A percentile compares a stretch with the other conserved stretches of the same genome.
Evolutionary conservation across 192 early-diverging fungal genomes (phyloP).

Genomic region (Coemansia guatemalensis): DNA sequence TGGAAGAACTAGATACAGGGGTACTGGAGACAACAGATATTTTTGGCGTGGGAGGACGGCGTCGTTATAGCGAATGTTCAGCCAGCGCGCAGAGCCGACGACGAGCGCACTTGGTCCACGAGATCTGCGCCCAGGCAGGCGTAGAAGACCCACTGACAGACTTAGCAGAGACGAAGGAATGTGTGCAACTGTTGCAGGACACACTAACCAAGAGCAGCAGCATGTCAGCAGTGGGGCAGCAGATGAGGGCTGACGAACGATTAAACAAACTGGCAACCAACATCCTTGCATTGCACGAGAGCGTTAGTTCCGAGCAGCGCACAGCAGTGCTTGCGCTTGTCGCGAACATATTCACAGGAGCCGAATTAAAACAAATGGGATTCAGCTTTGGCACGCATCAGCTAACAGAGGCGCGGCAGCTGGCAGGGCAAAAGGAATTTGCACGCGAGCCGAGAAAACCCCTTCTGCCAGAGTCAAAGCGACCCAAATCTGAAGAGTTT

Average conservation of each 20-base stretch:
- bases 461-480: slow-evolving; percentile 15
- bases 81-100: slow-evolving; percentile 29
- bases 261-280: slow-evolving; percentile 19
- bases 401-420: slow-evolving; percentile 14
- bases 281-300: slow-evolving; percentile 20
- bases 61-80: slow-evolving; percentile 24
- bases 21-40: background rate
- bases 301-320: slow-evolving; percentile 8
- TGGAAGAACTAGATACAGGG: background rate
- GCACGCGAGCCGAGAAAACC: background rate
- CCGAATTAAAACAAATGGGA: slow-evolving; percentile 23
- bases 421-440: slow-evolving; percentile 16
- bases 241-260: background rate
- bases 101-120: slow-evolving; percentile 13
- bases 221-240: background rate
- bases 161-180: slow-evolving; percentile 1
- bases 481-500: slow-evolving; percentile 18
- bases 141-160: background rate
- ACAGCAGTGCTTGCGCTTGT: slow-evolving; percentile 28
- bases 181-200: slow-evolving; percentile 18
- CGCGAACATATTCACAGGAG: slow-evolving; percentile 9
- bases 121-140: slow-evolving; percentile 15
- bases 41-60: too few relatives aligned
- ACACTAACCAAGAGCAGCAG: slow-evolving; percentile 5
- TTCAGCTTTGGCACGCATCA: slow-evolving; percentile 32